Conservation (phyloP, 225 moss, liverwort and hornwort species). For the Polytrichum commune region DNA sequence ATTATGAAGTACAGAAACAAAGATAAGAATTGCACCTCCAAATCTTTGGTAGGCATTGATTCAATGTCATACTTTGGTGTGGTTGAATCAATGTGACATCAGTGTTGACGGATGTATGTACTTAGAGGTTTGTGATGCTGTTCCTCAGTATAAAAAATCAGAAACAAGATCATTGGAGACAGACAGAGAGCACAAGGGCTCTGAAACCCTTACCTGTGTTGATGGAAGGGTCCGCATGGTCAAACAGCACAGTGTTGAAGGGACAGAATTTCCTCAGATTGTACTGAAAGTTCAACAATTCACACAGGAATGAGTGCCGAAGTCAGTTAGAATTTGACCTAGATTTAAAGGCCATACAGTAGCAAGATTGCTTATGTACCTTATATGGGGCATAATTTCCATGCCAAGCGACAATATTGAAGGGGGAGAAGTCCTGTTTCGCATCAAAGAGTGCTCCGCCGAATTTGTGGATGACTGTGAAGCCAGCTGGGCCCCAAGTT, state of each 20-base stretch:
- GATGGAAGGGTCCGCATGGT: slow-evolving; percentile 94
- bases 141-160: no score
- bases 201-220: slow-evolving; percentile 56
- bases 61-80: no score
- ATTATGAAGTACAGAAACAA: no score
- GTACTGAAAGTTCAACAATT: slow-evolving; percentile 46
- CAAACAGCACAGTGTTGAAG: slow-evolving; percentile 91
- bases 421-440: slow-evolving; percentile 92
- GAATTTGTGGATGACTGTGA: slow-evolving; percentile 87
- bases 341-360: no score
- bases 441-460: slow-evolving; percentile 90
- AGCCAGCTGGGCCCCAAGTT: slow-evolving; percentile 45
- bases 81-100: no score
- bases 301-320: neutral
- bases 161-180: no score
- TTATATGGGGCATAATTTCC: slow-evolving; percentile 95
- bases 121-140: neutral
- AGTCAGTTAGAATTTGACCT: no score
- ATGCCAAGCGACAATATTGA: slow-evolving; percentile 98
- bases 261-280: slow-evolving; percentile 90
- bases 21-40: no score
- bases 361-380: slow-evolving; percentile 18
- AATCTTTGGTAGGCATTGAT: no score
- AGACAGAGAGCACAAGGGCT: no score
- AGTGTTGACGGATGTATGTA: no score